Evolutionary conservation across 371 early-diverging fungal species (phyloP), one percentile per base, ranked within the genome.

Genomic region (Apophysomyces elegans): DNA sequence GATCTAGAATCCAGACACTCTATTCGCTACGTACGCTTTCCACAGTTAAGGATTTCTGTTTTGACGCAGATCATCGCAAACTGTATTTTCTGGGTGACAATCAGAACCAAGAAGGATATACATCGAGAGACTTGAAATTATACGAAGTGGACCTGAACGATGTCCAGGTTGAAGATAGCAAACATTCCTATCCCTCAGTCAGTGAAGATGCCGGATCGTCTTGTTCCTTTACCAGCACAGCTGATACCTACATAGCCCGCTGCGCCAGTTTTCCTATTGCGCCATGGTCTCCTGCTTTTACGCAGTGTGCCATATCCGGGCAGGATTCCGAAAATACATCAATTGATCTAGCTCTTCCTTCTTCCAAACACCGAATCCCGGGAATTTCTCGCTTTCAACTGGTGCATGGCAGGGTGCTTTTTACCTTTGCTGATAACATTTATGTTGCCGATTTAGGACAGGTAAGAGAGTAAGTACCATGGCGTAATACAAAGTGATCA

Each of bases 81-180:
- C 68, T 88, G 46, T 88, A 81, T 62, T 90, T 89, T 64, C 70
- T 91, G 2, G 84, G 87, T 43, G 87, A 84, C 62, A 84, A 86
- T 69, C 70, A 59, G 0, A 39, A 59, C 35, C 32, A 56, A 50
- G 62, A 69, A 35, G 45, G 65, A 7, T 57, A 37, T n/a, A 67
- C 61, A 16, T 65, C 63, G 37, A 62, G 74, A 37, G 46, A 74
- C 18, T 56, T 79, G 13, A 60, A 60, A 18, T 54, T 83, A 0
- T 76, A 78, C 37, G 58, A 75, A 54, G 66, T 69, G 11, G 57
- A 72, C 13, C 32, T 26, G 65, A 26, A 26, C 32, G 32, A 26
- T 26, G 32, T 26, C 32, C 32, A 26, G 3, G 2, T 26, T 26
- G 32, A 26, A 26, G 32, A 26, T 2, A 26, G 1, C 2, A 26